A percentile compares a stretch with the other conserved stretches of the same genome.
These are phyloP conservation scores for Psilocybe azurescens DNA, from an alignment of 768 basidiomycete species.

Conservation along the genomic window DNA sequence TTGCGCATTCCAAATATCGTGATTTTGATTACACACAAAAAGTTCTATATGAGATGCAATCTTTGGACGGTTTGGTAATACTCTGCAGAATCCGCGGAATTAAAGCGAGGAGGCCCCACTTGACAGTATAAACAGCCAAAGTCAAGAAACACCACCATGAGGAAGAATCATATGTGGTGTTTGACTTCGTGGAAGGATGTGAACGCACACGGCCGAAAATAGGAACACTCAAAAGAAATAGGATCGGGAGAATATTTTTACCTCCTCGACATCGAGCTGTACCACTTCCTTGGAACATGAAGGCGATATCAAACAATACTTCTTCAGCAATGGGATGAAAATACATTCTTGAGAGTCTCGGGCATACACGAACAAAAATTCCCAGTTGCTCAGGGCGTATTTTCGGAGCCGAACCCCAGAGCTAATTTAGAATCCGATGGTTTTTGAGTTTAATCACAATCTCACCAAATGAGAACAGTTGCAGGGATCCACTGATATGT, in stretches of 20 bases:
- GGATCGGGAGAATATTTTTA: constrained; percentile 16
- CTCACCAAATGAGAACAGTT: constrained; percentile 9
- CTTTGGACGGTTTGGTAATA: neutral
- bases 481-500: neutral
- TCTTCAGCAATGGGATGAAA: constrained; percentile 4
- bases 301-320: neutral
- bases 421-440: constrained; percentile 9
- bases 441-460: constrained; percentile 7
- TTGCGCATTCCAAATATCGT: neutral
- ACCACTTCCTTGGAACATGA: constrained; percentile 11
- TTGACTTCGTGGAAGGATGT: constrained; percentile 20
- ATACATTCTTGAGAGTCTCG: constrained; percentile 13
- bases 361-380: constrained; percentile 4
- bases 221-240: constrained; percentile 5
- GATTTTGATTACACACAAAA: neutral
- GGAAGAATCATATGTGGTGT: constrained; percentile 15
- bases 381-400: neutral
- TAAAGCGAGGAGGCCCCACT: constrained; percentile 15
- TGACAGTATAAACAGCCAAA: constrained; percentile 6
- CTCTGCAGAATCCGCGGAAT: constrained; percentile 17
- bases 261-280: constrained; percentile 14
- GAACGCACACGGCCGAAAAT: constrained; percentile 5
- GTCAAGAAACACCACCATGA: constrained; percentile 17
- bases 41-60: constrained; percentile 12
- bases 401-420: constrained; percentile 19